Evolutionary conservation across 179 eudicot species (phyloP).

Genomic region (Spinacia oleracea): DNA sequence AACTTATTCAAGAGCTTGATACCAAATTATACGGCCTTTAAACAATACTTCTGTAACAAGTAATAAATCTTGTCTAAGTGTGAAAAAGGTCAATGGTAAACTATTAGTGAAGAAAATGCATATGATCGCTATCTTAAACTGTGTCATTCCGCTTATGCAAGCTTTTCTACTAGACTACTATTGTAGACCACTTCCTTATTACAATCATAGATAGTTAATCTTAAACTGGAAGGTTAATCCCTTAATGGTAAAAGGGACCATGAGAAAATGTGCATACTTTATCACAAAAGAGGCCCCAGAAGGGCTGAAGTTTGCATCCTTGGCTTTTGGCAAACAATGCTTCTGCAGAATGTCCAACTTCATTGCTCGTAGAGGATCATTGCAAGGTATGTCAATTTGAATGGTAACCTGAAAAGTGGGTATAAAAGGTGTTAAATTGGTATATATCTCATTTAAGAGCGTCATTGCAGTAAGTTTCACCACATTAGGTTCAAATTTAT

Average conservation of each 20-base stretch:
- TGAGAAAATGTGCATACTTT: conserved; percentile 45
- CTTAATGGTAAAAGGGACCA: background rate
- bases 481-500: background rate
- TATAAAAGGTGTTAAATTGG: background rate
- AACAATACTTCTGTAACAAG: background rate
- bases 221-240: background rate
- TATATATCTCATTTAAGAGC: background rate
- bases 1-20: background rate
- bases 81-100: background rate
- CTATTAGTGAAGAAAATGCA: background rate
- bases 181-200: background rate
- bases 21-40: background rate
- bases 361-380: conserved; percentile 51
- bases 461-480: background rate
- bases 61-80: background rate
- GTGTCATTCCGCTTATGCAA: background rate
- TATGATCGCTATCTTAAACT: background rate
- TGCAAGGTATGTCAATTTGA: conserved; percentile 50
- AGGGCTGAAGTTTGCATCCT: conserved; percentile 49
- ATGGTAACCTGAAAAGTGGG: conserved; percentile 46
- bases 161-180: background rate
- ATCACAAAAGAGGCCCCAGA: conserved; percentile 53
- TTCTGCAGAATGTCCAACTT: conserved; percentile 64
- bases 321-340: conserved; percentile 42
- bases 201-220: background rate